Evolutionary conservation across 345 rosid genomes (phyloP), one percentile per base, ranked within the genome.

Genomic region (Eutrema heterophyllum): DNA sequence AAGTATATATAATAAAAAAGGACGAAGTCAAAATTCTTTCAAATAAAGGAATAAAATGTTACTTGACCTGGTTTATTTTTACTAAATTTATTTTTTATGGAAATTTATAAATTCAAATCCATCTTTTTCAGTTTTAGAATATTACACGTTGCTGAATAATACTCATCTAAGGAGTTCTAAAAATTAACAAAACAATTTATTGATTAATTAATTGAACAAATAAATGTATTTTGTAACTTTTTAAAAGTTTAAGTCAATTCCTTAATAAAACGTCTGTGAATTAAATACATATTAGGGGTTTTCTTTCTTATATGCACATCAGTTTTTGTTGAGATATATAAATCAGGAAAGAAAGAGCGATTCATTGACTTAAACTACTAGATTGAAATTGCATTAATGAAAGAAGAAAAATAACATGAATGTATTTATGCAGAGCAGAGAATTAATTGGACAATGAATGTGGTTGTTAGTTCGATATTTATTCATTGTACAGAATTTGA

Each of bases 371-470:
- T 38, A 56, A 29, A 29, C 5, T 5, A 29, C 33, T 36, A 7
- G 39, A 39, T 11, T 56, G 60, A 65, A 46, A 7, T 14, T 13
- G 33, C 63, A 45, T 45, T 15, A 44, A 62, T 54, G 56, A 73
- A 54, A 21, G 39, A 30, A 10, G 4, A 5, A 18, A 13, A 43
- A 13, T 46, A 69, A 36, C 29, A 29, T 29, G 30, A 21, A 21
- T 0, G 24, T 21, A 21, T 21, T 21, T 21, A 21, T 21, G 24
- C 24, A 21, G 1, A 21, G 38, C 8, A 13, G 44, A 9, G 0
- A 43, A 45, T 56, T 57, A 74, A 66, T 29, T 56, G 27, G 24
- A 38, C 51, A 65, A 21, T 57, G 52, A 57, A 74, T 64, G 24
- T 56, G 8, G 51, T 14, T 55, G 66, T 73, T 73, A 13, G 72